phyloP scores from a whole-genome alignment of 208 protist species.

The Naegleria lovaniensis region DNA sequence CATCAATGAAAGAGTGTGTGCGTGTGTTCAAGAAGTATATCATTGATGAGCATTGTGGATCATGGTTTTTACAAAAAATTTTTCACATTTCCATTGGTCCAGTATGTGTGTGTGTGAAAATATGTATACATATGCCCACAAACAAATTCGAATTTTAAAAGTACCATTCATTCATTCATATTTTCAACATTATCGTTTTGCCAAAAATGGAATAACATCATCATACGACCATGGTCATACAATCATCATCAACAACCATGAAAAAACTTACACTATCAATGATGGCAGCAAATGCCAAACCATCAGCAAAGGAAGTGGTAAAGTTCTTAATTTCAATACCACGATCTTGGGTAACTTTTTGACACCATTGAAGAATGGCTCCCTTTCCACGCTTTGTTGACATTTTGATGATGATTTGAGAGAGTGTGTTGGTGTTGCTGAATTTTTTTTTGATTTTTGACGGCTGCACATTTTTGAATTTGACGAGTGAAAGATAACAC shows the following conservation, averaged over 20 bases:
- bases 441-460: not conserved
- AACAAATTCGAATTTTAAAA: no score
- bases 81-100: no score
- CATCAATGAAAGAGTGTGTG: no score
- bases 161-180: no score
- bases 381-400: not conserved
- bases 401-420: not conserved
- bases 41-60: no score
- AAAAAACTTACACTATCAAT: slow-evolving; percentile 18
- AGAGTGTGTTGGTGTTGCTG: not conserved
- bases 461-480: not conserved
- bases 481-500: not conserved
- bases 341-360: not conserved
- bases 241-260: no score
- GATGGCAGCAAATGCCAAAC: slow-evolving; percentile 20
- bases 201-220: not conserved
- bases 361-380: not conserved
- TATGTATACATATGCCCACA: no score
- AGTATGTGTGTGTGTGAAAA: no score
- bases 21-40: no score
- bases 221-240: no score
- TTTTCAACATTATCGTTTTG: no score
- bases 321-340: slow-evolving; percentile 7
- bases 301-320: not conserved
- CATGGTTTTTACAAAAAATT: no score